phyloP scores from a whole-genome alignment of 1,284 basidiomycete species.

The Polyporus tsugae region DNA sequence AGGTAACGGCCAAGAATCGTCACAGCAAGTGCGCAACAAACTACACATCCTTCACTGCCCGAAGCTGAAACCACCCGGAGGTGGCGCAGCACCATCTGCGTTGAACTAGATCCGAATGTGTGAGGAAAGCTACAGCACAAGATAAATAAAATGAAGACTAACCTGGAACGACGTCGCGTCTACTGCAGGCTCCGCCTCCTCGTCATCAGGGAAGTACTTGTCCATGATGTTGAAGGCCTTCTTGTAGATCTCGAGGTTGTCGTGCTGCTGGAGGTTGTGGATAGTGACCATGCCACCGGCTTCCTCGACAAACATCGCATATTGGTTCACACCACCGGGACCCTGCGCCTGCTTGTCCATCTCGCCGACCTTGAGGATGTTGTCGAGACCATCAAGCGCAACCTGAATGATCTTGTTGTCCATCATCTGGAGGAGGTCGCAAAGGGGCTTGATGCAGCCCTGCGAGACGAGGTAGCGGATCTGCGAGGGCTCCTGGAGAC shows the following conservation, averaged over 20 bases:
- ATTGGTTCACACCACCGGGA: conserved; percentile 90
- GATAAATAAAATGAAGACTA: conserved; percentile 45
- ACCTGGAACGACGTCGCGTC: conserved; percentile 89
- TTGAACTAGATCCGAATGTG: conserved; percentile 64
- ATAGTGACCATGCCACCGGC: conserved; percentile 99
- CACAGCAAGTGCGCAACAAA: conserved; percentile 19
- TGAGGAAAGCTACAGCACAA: conserved; percentile 15
- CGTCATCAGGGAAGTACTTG: conserved; percentile 91
- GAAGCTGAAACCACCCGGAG: conserved; percentile 96
- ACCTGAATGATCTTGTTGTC: conserved; percentile 99
- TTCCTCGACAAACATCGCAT: conserved; percentile 96
- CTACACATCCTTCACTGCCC: conserved; percentile 49
- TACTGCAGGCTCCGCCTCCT: conserved; percentile 84
- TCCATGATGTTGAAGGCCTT: conserved; percentile 99
- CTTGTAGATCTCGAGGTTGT: conserved; percentile 99
- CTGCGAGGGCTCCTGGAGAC: conserved; percentile 95
- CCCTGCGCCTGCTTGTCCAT: conserved; percentile 90
- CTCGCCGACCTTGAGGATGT: conserved; percentile 98
- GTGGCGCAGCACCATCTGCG: conserved; percentile 83
- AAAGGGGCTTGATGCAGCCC: conserved; percentile 98
- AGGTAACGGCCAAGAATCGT: conserved; percentile 15
- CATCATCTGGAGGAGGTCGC: conserved; percentile 96
- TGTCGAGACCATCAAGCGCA: conserved; percentile 96
- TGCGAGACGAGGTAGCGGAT: conserved; percentile 98
- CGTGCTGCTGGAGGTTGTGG: conserved; percentile 99